Evolutionary conservation across 441 rosid species (phyloP).

Genomic region (Adansonia grandidieri): DNA sequence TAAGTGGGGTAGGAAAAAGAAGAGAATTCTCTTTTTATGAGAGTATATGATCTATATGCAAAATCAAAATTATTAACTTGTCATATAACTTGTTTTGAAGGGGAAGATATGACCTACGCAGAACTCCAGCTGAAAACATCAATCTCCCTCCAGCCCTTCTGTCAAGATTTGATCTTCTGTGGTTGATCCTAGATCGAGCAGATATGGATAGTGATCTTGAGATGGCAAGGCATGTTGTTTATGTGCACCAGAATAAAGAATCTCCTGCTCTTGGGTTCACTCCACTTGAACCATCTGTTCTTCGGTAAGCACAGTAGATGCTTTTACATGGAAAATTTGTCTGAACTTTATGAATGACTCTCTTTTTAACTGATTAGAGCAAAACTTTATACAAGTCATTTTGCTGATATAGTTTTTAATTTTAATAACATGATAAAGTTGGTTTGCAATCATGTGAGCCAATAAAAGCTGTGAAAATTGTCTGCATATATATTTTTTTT

Average conservation of each 20-base stretch:
- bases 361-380: neutral
- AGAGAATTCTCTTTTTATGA: neutral
- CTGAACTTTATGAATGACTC: neutral
- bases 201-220: slow-evolving; percentile 99
- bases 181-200: slow-evolving; percentile 97
- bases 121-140: slow-evolving; percentile 99
- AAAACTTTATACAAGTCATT: neutral
- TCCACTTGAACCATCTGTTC: slow-evolving; percentile 86
- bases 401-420: neutral
- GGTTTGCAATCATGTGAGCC: slow-evolving; percentile 10
- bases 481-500: neutral
- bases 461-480: neutral
- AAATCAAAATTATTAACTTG: slow-evolving; percentile 26
- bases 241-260: slow-evolving; percentile 89
- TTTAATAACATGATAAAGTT: neutral
- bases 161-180: slow-evolving; percentile 94
- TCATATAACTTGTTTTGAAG: slow-evolving; percentile 44
- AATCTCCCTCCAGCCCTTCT: slow-evolving; percentile 97
- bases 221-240: slow-evolving; percentile 93
- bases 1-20: neutral
- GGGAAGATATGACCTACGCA: slow-evolving; percentile 97
- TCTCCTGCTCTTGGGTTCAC: slow-evolving; percentile 95
- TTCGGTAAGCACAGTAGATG: slow-evolving; percentile 58
- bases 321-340: slow-evolving; percentile 18
- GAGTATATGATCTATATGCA: slow-evolving; percentile 20